Percentiles rank a stretch among this genome's conserved stretches.
phyloP scores from a whole-genome alignment of 1,284 basidiomycete species.

The Sporisorium sorghi region DNA sequence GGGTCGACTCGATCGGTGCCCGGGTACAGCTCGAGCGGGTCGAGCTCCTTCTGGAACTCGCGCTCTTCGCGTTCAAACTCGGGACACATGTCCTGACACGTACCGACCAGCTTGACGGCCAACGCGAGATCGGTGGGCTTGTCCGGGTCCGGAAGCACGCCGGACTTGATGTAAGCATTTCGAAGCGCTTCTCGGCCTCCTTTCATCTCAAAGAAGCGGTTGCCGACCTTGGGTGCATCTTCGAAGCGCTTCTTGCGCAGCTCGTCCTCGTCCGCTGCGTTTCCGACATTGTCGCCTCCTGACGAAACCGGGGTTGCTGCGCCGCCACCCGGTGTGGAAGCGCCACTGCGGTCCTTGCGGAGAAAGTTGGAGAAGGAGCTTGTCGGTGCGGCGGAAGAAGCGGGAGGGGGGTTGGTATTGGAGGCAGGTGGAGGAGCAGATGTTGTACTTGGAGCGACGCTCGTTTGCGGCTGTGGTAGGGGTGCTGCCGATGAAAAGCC shows the following conservation, averaged over 20 bases:
- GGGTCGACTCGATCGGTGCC: constrained; percentile 80
- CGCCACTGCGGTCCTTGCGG: constrained; percentile 39
- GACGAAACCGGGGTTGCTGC: constrained; percentile 1
- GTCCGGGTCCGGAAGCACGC: constrained; percentile 85
- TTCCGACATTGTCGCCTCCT: background rate
- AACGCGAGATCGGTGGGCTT: constrained; percentile 83
- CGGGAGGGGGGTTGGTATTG: constrained; percentile 1
- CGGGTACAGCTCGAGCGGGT: constrained; percentile 79
- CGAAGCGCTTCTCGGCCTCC: constrained; percentile 71
- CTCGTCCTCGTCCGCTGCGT: constrained; percentile 41
- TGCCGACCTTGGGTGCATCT: constrained; percentile 50
- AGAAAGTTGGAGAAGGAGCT: constrained; percentile 52
- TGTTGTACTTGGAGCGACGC: background rate
- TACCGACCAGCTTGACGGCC: constrained; percentile 89
- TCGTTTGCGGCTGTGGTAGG: background rate
- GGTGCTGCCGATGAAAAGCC: constrained; percentile 16
- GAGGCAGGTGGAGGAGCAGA: background rate
- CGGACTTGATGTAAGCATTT: constrained; percentile 81
- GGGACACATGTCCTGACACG: constrained; percentile 93
- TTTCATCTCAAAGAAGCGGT: constrained; percentile 55
- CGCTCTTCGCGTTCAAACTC: constrained; percentile 90
- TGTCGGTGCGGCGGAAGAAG: constrained; percentile 17
- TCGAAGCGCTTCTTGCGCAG: constrained; percentile 55
- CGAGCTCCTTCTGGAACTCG: constrained; percentile 88
- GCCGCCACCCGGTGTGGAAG: constrained; percentile 24